Evolutionary conservation across 495 filamentous ascomycete genomes (phyloP).

Genomic region (Daldinia caldariorum): DNA sequence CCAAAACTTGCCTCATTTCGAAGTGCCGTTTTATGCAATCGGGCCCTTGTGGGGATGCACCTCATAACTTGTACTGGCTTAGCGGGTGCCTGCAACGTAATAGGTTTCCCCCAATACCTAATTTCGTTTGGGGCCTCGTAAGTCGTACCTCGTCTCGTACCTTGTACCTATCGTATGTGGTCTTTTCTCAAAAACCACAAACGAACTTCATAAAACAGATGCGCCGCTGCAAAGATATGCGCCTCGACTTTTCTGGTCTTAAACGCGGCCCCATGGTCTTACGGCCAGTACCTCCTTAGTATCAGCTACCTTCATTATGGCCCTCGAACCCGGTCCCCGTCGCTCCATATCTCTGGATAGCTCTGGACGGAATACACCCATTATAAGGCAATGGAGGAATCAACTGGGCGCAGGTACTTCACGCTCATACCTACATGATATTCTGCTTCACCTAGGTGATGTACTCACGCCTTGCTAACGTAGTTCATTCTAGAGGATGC

Average conservation of each 20-base stretch:
- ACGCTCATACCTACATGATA: not conserved
- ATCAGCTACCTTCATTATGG: slow-evolving; percentile 62
- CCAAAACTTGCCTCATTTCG: slow-evolving; percentile 17
- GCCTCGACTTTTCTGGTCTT: slow-evolving; percentile 31
- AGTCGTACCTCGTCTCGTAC: too few relatives aligned
- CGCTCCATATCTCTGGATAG: slow-evolving; percentile 78
- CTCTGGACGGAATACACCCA: slow-evolving; percentile 78
- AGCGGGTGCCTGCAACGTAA: slow-evolving; percentile 43
- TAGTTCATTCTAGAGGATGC: slow-evolving; percentile 62
- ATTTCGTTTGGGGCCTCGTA: not conserved
- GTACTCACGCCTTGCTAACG: slow-evolving; percentile 22
- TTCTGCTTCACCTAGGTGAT: not conserved
- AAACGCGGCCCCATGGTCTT: slow-evolving; percentile 45
- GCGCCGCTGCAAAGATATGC: slow-evolving; percentile 43
- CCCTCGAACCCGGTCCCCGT: slow-evolving; percentile 72
- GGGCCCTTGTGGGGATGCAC: not conserved
- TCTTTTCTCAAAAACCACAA: slow-evolving; percentile 7
- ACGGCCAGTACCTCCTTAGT: slow-evolving; percentile 44
- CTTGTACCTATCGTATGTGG: slow-evolving; percentile 16
- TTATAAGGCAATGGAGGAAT: slow-evolving; percentile 67
- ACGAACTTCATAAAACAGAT: slow-evolving; percentile 25
- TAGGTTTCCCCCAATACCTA: too few relatives aligned
- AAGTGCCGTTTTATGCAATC: slow-evolving; percentile 17
- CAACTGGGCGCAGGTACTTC: slow-evolving; percentile 60
- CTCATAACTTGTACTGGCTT: slow-evolving; percentile 15